Base-by-base conservation (phyloP, 257 asterid genomes). In the Jacaranda copaia region DNA sequence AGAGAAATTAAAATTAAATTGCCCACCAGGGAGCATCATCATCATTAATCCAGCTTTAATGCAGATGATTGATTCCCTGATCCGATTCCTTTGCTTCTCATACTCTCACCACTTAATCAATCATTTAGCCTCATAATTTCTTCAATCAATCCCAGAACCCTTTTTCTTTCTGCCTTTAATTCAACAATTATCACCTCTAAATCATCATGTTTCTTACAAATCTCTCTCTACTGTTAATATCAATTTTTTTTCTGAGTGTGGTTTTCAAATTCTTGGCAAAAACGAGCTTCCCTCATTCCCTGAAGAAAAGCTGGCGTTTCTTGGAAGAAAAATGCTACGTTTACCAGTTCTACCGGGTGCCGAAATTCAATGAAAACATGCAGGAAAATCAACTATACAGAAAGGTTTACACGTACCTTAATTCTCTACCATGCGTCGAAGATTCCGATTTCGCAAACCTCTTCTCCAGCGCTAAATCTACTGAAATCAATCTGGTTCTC, bases 391-490 rank as follows among this genome's bases (percentile, higher is more conserved):
- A 85, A 38, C 82, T 91, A 15, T 86, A 79, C 73, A 46, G 85
- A 14, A 85, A 81, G 84, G 89, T 88, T 9, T 77, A 72, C n/a
- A 46, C 85, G 57, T 91, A 91, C 79, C 87, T 88, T 49, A 89
- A 85, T 77, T 89, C 97, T 2, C 83, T 88, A n/a, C 90, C 97
- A 0, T 69, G 78, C 32, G 78, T 88, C 12, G 95, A 89, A 69
- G 91, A 89, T 56, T 89, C 95, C 69, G 93, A 91, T 78, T 89
- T 77, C 80, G 88, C 89, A 25, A 91, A 86, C 78, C 93, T 91
- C 36, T 85, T 86, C 75, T 86, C 95, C n/a, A 87, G 92, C 38
- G 59, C 76, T 5, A 87, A 87, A 53, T 60, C 90, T 19, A 70
- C 86, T 48, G 97, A 91, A 46, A 91, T 91, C 80, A 85, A 71